Evolutionary conservation across 768 basidiomycete genomes (phyloP).

Genomic region (Tricholoma sp.): DNA sequence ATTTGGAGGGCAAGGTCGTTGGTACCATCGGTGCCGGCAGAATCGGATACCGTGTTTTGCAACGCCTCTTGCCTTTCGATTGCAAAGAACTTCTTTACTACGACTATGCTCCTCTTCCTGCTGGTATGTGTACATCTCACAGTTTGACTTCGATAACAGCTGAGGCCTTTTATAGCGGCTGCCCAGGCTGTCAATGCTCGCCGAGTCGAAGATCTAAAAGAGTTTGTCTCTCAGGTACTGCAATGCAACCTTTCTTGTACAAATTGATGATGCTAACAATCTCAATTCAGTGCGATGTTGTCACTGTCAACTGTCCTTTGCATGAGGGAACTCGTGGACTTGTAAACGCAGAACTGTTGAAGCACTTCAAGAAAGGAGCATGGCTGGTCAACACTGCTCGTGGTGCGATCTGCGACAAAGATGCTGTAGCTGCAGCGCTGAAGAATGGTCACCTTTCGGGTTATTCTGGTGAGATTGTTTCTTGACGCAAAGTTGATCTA

Average conservation of each 20-base stretch:
- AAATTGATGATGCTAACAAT: neutral
- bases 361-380: slow-evolving; percentile 88
- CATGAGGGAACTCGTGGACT: slow-evolving; percentile 82
- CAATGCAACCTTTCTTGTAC: neutral
- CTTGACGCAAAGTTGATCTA: neutral
- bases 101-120: slow-evolving; percentile 73
- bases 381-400: slow-evolving; percentile 94
- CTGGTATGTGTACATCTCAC: slow-evolving; percentile 31
- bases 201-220: slow-evolving; percentile 74
- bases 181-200: slow-evolving; percentile 63
- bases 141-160: neutral
- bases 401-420: slow-evolving; percentile 85
- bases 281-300: slow-evolving; percentile 55
- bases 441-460: slow-evolving; percentile 72
- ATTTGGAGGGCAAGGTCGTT: slow-evolving; percentile 87
- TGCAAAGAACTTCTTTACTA: slow-evolving; percentile 90
- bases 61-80: slow-evolving; percentile 78
- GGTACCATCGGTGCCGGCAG: slow-evolving; percentile 81
- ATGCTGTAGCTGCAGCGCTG: slow-evolving; percentile 74
- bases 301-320: slow-evolving; percentile 86
- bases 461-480: slow-evolving; percentile 30
- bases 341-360: slow-evolving; percentile 75
- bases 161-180: slow-evolving; percentile 38
- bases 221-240: slow-evolving; percentile 16
- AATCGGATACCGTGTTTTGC: slow-evolving; percentile 85